Conservation (phyloP, 371 early-diverging fungal genomes). For the Apophysomyces sp. region DNA sequence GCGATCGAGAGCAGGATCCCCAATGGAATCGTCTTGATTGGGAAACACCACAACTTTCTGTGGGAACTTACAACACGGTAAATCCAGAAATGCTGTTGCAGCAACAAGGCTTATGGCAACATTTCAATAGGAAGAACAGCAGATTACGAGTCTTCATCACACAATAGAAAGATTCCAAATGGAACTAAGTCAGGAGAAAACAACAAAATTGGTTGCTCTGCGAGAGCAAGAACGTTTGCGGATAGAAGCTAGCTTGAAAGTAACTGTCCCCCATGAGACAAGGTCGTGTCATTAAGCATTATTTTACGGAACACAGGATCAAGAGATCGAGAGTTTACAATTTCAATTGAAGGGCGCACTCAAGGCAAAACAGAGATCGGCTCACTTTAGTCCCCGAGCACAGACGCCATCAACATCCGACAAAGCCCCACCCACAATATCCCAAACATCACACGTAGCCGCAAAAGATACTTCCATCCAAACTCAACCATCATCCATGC, state of each 20-base stretch:
- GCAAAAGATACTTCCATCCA: not conserved
- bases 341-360: not conserved
- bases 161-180: not conserved
- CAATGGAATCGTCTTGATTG: not conserved
- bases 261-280: not conserved
- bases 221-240: not conserved
- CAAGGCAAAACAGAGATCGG: not conserved
- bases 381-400: not conserved
- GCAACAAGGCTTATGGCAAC: not conserved
- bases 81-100: not conserved
- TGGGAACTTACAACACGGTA: not conserved
- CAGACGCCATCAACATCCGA: not conserved
- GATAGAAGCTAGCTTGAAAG: not conserved
- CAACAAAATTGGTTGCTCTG: not conserved
- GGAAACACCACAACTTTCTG: not conserved
- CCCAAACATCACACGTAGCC: no score
- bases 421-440: no score
- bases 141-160: not conserved
- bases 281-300: not conserved
- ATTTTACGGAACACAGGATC: not conserved
- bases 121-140: not conserved
- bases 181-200: not conserved
- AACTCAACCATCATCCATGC: not conserved
- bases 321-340: not conserved
- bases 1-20: not conserved